Conservation (phyloP, 148 eudicot genomes). For the Rhododendron griersonianum region DNA sequence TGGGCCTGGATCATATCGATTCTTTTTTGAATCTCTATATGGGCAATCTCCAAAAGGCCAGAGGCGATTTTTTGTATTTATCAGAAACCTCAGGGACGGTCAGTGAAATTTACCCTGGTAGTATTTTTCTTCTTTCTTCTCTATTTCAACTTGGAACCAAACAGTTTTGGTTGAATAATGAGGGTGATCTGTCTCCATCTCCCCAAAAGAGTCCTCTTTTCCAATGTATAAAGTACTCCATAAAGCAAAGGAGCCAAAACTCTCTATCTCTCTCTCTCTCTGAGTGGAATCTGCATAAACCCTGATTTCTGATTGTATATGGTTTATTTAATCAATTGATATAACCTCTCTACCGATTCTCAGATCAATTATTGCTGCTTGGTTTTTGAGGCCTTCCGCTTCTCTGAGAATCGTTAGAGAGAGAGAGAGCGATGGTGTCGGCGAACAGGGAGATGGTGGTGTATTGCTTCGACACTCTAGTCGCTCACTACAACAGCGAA, state of each 20-base stretch:
- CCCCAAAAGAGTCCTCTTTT: not conserved
- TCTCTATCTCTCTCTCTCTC: not conserved
- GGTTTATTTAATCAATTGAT: not conserved
- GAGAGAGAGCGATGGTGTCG: conserved; percentile 50
- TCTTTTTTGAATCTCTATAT: no score
- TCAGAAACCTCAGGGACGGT: not conserved
- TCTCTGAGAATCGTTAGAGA: not conserved
- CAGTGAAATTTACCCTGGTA: not conserved
- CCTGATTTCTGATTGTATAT: not conserved
- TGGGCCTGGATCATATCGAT: no score
- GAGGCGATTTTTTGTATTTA: not conserved
- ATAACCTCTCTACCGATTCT: not conserved
- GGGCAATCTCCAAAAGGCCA: no score
- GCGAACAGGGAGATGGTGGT: conserved; percentile 85
- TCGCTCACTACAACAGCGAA: conserved; percentile 73
- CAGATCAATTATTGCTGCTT: conserved; percentile 2
- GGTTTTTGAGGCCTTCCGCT: not conserved
- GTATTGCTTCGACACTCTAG: conserved; percentile 79
- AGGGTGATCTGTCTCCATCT: not conserved
- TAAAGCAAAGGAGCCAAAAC: not conserved
- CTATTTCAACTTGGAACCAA: not conserved
- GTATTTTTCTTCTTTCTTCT: not conserved
- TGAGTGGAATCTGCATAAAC: not conserved
- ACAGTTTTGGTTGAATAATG: not conserved
- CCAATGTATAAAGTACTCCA: not conserved